Evolutionary conservation across 768 basidiomycete genomes (phyloP).

Genomic region (Ephemerocybe angulata): DNA sequence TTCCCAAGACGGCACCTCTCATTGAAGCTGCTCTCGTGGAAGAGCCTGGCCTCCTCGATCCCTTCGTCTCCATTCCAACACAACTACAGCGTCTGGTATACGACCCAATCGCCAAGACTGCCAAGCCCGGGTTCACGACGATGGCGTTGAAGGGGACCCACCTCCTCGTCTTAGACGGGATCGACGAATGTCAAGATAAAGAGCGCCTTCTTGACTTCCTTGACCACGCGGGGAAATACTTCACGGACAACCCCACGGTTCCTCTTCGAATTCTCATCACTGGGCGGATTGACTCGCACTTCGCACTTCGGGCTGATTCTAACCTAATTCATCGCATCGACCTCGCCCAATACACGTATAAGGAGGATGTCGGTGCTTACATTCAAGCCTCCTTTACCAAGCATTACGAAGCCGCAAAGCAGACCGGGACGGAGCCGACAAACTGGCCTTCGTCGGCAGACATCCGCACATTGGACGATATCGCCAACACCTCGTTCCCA

Average conservation of each 20-base stretch:
- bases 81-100: conserved; percentile 13
- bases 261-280: not conserved
- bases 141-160: not conserved
- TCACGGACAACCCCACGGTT: not conserved
- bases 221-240: not conserved
- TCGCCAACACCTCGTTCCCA: not conserved
- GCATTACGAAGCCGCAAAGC: not conserved
- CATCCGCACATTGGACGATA: not conserved
- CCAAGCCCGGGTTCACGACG: not conserved
- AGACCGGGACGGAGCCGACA: not conserved
- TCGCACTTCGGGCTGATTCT: not conserved
- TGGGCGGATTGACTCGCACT: not conserved
- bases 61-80: not conserved
- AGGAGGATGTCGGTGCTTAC: not conserved
- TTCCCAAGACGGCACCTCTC: not conserved
- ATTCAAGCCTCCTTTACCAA: not conserved
- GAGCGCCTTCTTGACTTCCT: conserved; percentile 10
- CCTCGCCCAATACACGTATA: not conserved
- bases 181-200: conserved; percentile 15
- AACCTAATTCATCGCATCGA: not conserved
- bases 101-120: no score
- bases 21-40: conserved; percentile 1
- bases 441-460: not conserved
- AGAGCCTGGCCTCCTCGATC: conserved; percentile 10
- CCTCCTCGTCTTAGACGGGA: conserved; percentile 16